Evolutionary conservation across 257 asterid genomes (phyloP), one percentile per base, ranked within the genome.

Genomic region (Primulina eburnea): DNA sequence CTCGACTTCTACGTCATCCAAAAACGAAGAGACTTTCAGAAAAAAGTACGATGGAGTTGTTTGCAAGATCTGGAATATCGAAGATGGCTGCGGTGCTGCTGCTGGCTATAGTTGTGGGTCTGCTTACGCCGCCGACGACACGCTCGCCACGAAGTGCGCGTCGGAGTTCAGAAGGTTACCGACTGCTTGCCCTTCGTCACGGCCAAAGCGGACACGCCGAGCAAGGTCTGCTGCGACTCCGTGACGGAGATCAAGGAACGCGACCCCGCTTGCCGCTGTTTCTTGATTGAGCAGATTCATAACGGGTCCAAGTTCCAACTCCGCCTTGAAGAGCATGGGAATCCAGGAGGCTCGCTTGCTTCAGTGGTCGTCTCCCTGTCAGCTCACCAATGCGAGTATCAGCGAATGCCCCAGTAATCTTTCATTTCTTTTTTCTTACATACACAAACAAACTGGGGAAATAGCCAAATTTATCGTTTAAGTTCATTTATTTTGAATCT

Each of bases 301-400:
- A 82, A 75, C 65, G 96, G 96, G 0, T 56, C 83, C 9, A 88
- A 73, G 96, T 0, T 56, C 83, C 9, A 88, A 73, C 73, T 62
- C 88, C 9, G 83, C 84, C 77, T 65, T 90, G 8, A 92, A 82
- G 81, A 80, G 81, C 52, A 70, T 90, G 94, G 97, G 97, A 0
- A 30, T 93, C 18, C 89, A 89, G 71, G 96, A 90, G 70, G 33
- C 87, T 3, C 86, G 89, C 28, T 60, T 93, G 75, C 95, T 90
- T 67, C 95, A 87, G 88, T 69, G 90, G 7, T 96, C 95, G 16
- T 79, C 97, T 18, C 89, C 81, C 16, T 93, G 99, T 72, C 83
- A 82, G 56, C 71, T 90, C 47, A 55, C 76, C 7, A 87, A 88
- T 9, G 92, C 95, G 32, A 86, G 89, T 64, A 32, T 78, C 74